Conservation (phyloP, 2,329 filamentous ascomycete genomes). For the Blastomyces silverae region DNA sequence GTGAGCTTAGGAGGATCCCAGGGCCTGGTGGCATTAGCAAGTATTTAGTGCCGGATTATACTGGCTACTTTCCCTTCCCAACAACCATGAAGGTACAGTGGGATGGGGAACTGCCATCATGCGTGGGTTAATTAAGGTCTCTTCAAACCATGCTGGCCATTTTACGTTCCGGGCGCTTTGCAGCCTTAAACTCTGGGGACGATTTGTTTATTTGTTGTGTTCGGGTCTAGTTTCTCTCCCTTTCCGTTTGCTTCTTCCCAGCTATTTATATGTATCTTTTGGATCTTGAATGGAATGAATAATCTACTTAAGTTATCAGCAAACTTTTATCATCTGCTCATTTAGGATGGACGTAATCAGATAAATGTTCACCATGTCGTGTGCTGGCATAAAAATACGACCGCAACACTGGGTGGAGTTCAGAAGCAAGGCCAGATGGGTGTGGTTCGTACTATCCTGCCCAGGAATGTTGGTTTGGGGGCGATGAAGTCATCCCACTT, state of each 20-base stretch:
- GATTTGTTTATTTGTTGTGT: background rate
- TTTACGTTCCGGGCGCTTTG: background rate
- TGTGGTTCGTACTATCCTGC: background rate
- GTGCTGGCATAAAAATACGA: background rate
- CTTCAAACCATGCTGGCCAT: background rate
- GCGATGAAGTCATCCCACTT: conserved; percentile 8
- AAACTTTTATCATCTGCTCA: background rate
- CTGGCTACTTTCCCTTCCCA: conserved; percentile 40
- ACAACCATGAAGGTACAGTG: conserved; percentile 42
- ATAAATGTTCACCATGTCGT: background rate
- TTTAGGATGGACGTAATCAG: background rate
- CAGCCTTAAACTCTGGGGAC: background rate
- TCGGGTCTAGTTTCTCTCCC: background rate
- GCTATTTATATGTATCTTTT: background rate
- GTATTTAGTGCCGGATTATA: conserved; percentile 42
- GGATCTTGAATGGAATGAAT: background rate
- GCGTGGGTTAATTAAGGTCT: conserved; percentile 3
- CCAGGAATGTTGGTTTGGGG: background rate
- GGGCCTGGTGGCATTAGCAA: conserved; percentile 37
- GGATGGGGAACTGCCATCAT: conserved; percentile 34
- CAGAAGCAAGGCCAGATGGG: background rate
- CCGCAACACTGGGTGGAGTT: background rate
- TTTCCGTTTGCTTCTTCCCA: background rate
- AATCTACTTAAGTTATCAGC: background rate
- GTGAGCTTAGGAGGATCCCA: conserved; percentile 39